These are phyloP conservation scores for Globisporangium spiculum DNA, from an alignment of 352 stramenopile species.

Conservation along the genomic window DNA sequence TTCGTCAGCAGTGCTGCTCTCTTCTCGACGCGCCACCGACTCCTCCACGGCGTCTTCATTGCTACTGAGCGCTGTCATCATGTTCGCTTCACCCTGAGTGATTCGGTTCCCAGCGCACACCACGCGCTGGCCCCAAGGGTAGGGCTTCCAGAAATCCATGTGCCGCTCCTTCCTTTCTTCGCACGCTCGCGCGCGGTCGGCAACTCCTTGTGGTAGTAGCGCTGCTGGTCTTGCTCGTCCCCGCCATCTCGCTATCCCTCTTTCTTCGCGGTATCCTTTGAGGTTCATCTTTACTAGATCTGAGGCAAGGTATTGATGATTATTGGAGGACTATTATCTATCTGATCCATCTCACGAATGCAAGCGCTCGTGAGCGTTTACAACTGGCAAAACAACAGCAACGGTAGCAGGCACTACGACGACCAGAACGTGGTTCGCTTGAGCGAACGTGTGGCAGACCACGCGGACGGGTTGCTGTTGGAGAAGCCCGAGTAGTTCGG, in stretches of 20 bases:
- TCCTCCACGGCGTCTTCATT: background rate
- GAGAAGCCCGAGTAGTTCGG: conserved; percentile 38
- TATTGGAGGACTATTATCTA: background rate
- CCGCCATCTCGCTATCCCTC: too few species aligned
- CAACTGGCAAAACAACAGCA: background rate
- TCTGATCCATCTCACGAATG: background rate
- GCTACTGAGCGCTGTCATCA: background rate
- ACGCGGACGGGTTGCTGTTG: conserved; percentile 41
- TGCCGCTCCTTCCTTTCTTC: background rate
- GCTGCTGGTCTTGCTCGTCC: too few species aligned
- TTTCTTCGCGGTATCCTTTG: too few species aligned
- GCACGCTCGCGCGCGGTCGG: too few species aligned
- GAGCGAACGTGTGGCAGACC: background rate
- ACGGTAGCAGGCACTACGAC: background rate
- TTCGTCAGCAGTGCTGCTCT: background rate
- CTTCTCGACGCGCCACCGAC: background rate
- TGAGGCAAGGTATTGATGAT: background rate
- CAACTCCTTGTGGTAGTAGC: background rate
- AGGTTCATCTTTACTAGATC: too few species aligned
- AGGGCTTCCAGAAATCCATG: background rate
- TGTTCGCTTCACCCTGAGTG: background rate
- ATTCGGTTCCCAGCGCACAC: too few species aligned
- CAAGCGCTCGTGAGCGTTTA: background rate
- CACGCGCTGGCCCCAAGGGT: background rate
- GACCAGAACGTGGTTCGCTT: background rate